Percentiles rank a stretch among this genome's conserved stretches.
These are phyloP conservation scores for Leptomonas pyrrhocoris DNA, from an alignment of 208 protist genomes.

Conservation along the genomic window DNA sequence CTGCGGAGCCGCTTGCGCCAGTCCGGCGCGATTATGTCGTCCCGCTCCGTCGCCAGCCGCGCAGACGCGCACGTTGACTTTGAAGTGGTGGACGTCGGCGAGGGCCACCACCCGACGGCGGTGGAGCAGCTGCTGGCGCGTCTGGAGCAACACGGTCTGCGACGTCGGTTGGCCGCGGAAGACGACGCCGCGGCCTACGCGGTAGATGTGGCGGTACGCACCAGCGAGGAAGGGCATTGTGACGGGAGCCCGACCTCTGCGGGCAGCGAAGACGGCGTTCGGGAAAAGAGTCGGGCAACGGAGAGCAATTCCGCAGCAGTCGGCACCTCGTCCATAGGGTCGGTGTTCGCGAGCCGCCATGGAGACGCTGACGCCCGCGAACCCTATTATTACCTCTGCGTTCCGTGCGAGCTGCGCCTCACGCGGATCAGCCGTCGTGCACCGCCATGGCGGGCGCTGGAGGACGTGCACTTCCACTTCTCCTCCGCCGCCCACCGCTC, in stretches of 20 bases:
- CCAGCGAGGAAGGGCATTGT: background rate
- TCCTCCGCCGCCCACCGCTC: slow-evolving; percentile 73
- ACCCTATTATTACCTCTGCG: slow-evolving; percentile 87
- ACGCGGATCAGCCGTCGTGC: slow-evolving; percentile 39
- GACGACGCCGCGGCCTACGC: slow-evolving; percentile 34
- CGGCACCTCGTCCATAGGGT: background rate
- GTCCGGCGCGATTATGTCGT: slow-evolving; percentile 58
- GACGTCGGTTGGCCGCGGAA: slow-evolving; percentile 55
- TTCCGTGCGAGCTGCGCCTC: slow-evolving; percentile 78
- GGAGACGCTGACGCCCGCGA: slow-evolving; percentile 29
- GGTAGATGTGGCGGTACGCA: slow-evolving; percentile 12
- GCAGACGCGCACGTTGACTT: slow-evolving; percentile 23
- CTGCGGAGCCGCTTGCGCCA: slow-evolving; percentile 46
- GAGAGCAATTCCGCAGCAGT: background rate
- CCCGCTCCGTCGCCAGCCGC: slow-evolving; percentile 56
- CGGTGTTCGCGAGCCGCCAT: background rate
- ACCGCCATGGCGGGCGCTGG: slow-evolving; percentile 57
- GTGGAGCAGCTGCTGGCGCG: slow-evolving; percentile 76
- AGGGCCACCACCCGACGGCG: slow-evolving; percentile 47
- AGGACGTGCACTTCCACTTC: slow-evolving; percentile 88
- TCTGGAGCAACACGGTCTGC: slow-evolving; percentile 85
- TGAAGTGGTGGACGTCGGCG: slow-evolving; percentile 74
- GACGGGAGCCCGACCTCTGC: background rate
- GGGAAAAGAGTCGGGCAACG: background rate
- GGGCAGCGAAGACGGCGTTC: background rate